Evolutionary conservation across 192 early-diverging fungal genomes (phyloP).

Genomic region (Coemansia sp.): DNA sequence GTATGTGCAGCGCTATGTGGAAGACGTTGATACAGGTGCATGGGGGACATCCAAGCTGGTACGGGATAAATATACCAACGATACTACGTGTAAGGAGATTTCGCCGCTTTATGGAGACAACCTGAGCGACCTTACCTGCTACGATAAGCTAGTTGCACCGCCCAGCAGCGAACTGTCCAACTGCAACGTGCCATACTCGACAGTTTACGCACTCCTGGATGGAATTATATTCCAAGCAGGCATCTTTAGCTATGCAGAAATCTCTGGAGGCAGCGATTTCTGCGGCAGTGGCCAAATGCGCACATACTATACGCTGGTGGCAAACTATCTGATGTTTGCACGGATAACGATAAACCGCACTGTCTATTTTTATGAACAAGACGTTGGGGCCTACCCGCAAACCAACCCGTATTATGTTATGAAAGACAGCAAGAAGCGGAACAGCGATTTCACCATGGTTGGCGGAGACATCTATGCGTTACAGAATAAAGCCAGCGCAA

Average conservation of each 20-base stretch:
- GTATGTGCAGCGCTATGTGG: conserved; percentile 15
- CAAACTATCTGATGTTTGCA: conserved; percentile 26
- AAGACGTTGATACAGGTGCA: conserved; percentile 1
- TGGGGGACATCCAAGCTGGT: conserved; percentile 18
- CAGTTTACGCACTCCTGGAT: conserved; percentile 11
- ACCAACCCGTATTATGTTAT: too few relatives aligned
- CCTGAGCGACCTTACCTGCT: conserved; percentile 13
- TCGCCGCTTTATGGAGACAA: conserved; percentile 26
- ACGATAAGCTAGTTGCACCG: background rate
- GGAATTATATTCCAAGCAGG: conserved; percentile 18
- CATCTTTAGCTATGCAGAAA: conserved; percentile 18
- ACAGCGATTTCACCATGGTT: background rate
- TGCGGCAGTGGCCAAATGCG: conserved; percentile 13
- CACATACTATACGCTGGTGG: conserved; percentile 24
- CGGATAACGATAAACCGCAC: too few relatives aligned
- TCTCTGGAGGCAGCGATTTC: conserved; percentile 14
- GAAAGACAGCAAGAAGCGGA: background rate
- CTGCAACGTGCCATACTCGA: conserved; percentile 19
- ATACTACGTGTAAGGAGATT: conserved; percentile 9
- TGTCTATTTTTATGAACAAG: too few relatives aligned
- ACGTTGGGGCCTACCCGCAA: too few relatives aligned
- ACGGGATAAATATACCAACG: background rate
- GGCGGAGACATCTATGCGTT: background rate
- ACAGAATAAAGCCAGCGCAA: background rate
- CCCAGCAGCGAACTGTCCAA: background rate